phyloP scores from a whole-genome alignment of 306 rosid genomes.

The Leucaena leucocephala region DNA sequence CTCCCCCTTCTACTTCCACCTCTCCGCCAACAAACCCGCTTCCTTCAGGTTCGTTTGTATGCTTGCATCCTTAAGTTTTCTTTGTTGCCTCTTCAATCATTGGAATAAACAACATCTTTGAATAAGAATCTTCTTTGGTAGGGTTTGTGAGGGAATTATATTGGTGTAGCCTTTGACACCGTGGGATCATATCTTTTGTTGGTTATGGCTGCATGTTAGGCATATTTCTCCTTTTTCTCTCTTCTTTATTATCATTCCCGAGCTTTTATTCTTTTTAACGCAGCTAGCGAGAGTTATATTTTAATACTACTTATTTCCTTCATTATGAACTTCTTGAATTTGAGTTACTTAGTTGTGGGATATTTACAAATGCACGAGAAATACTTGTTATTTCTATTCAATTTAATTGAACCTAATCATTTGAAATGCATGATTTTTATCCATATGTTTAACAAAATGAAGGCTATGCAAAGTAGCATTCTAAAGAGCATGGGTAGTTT shows the following conservation, averaged over 20 bases:
- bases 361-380: constrained; percentile 15
- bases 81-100: background rate
- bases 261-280: too few relatives aligned
- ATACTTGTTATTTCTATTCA: background rate
- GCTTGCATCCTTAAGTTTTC: background rate
- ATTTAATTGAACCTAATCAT: background rate
- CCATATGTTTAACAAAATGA: background rate
- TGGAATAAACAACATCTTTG: background rate
- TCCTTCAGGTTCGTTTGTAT: constrained; percentile 41
- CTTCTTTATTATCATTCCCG: constrained; percentile 1
- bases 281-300: too few relatives aligned
- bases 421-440: background rate
- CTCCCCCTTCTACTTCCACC: constrained; percentile 46
- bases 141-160: constrained; percentile 18
- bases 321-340: constrained; percentile 20
- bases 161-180: background rate
- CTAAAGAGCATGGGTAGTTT: background rate
- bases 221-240: background rate
- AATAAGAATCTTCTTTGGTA: too few relatives aligned
- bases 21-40: constrained; percentile 27
- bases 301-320: background rate
- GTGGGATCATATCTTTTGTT: background rate
- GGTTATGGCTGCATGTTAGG: background rate
- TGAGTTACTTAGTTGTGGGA: constrained; percentile 8
- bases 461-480: background rate